A percentile compares a stretch with the other conserved stretches of the same genome.
phyloP scores from a whole-genome alignment of 1,284 basidiomycete genomes.

The Limonomyces culmigenus region DNA sequence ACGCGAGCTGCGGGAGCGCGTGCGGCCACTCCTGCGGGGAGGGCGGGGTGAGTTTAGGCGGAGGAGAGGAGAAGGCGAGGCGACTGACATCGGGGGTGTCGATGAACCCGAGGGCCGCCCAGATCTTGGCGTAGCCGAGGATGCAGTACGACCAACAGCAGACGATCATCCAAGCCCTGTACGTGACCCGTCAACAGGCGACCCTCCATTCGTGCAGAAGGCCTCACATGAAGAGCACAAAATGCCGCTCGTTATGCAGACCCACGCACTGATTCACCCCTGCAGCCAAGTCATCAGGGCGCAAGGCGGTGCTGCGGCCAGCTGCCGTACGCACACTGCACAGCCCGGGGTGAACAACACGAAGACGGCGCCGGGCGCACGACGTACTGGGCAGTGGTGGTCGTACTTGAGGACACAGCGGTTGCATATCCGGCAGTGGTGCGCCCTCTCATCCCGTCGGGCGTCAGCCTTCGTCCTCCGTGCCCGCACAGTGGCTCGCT shows the following conservation, averaged over 20 bases:
- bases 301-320: no score
- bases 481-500: slow-evolving; percentile 11
- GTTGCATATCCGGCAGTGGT: slow-evolving; percentile 91
- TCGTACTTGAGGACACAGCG: slow-evolving; percentile 88
- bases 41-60: not conserved
- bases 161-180: no score
- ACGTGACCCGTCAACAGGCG: no score
- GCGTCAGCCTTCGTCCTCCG: not conserved
- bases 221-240: slow-evolving; percentile 81
- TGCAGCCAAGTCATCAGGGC: slow-evolving; percentile 14
- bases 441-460: slow-evolving; percentile 49
- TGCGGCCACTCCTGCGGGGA: slow-evolving; percentile 37
- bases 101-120: slow-evolving; percentile 39
- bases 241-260: slow-evolving; percentile 89
- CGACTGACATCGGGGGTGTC: no score
- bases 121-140: slow-evolving; percentile 41
- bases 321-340: no score
- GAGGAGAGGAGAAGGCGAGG: no score
- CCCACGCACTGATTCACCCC: slow-evolving; percentile 99
- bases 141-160: no score
- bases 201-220: no score
- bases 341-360: no score
- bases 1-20: slow-evolving; percentile 49
- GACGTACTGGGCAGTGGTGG: slow-evolving; percentile 83
- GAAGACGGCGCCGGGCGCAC: no score